phyloP scores from a whole-genome alignment of 106 monocot species.

The Allium fistulosum region DNA sequence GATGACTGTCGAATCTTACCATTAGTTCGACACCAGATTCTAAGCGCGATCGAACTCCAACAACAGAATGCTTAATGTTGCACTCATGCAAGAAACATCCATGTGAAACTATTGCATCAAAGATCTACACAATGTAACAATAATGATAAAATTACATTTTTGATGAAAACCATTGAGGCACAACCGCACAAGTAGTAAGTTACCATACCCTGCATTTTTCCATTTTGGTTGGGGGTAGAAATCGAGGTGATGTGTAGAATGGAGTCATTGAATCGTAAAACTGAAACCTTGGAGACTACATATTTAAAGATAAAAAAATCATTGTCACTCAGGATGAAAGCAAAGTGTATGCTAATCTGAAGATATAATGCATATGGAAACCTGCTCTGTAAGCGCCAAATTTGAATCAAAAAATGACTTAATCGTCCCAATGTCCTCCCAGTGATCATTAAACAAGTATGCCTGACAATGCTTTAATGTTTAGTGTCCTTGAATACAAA shows the following conservation, averaged over 20 bases:
- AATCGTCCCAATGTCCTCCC: conserved; percentile 85
- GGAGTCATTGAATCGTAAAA: conserved; percentile 76
- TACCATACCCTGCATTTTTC: conserved; percentile 63
- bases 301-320: background rate
- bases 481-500: too few relatives aligned
- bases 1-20: conserved; percentile 17
- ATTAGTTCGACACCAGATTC: conserved; percentile 52
- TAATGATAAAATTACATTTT: background rate
- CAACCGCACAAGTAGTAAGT: background rate
- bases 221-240: conserved; percentile 65
- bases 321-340: background rate
- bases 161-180: too few relatives aligned
- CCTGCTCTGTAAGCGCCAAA: conserved; percentile 78
- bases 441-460: conserved; percentile 73
- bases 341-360: too few relatives aligned
- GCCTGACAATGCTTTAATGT: conserved; percentile 27
- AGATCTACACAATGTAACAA: conserved; percentile 27
- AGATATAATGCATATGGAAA: background rate
- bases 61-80: conserved; percentile 47
- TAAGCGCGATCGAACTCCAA: conserved; percentile 76
- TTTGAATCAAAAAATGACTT: conserved; percentile 83
- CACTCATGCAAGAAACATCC: conserved; percentile 81
- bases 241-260: conserved; percentile 73
- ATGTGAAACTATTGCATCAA: conserved; percentile 77
- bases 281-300: conserved; percentile 37